Evolutionary conservation across 352 stramenopile genomes (phyloP).

Genomic region (Phytophthora kernoviae): DNA sequence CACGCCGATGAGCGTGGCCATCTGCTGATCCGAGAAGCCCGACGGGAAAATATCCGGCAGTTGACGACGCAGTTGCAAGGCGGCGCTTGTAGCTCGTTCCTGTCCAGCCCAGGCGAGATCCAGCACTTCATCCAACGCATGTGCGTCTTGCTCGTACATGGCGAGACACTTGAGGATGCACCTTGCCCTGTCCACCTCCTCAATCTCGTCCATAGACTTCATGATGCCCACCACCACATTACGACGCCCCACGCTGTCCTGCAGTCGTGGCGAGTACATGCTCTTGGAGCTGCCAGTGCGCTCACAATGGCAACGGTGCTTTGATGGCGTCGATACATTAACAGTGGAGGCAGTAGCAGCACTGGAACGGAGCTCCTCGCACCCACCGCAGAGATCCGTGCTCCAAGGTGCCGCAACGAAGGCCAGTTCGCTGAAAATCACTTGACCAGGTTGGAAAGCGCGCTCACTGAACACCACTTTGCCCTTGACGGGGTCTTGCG

Average conservation of each 20-base stretch:
- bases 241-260: constrained; percentile 46
- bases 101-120: constrained; percentile 50
- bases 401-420: constrained; percentile 78
- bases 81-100: constrained; percentile 43
- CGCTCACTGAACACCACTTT: constrained; percentile 67
- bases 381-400: constrained; percentile 61
- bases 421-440: constrained; percentile 79
- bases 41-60: constrained; percentile 58
- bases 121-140: constrained; percentile 53
- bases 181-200: constrained; percentile 71
- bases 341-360: constrained; percentile 16
- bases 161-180: constrained; percentile 75
- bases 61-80: constrained; percentile 46
- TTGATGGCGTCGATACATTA: constrained; percentile 17
- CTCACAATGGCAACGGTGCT: constrained; percentile 44
- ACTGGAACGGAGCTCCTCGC: constrained; percentile 47
- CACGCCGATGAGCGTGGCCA: constrained; percentile 70
- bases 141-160: constrained; percentile 55
- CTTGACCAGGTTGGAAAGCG: constrained; percentile 56
- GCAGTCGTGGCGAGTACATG: constrained; percentile 53
- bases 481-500: constrained; percentile 53
- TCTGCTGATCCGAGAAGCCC: constrained; percentile 58
- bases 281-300: constrained; percentile 27
- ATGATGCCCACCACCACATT: constrained; percentile 63
- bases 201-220: constrained; percentile 60